Conservation (phyloP, 768 basidiomycete genomes). For the Tubosaeta sp. region DNA sequence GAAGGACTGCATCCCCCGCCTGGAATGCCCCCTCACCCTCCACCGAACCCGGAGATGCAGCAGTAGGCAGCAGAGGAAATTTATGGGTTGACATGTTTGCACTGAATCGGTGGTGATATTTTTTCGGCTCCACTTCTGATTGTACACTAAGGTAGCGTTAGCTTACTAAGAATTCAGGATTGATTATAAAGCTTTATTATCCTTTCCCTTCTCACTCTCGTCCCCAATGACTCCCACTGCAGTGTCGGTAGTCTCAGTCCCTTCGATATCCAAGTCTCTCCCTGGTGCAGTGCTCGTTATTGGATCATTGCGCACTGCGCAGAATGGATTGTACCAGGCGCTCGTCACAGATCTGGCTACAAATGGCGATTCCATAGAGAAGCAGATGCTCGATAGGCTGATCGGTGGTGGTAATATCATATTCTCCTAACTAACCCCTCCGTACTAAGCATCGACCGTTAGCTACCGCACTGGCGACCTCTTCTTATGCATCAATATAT, state of each 20-base stretch:
- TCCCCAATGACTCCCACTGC: slow-evolving; percentile 59
- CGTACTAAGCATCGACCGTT: slow-evolving; percentile 1
- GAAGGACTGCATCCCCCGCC: slow-evolving; percentile 37
- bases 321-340: slow-evolving; percentile 74
- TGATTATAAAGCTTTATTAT: slow-evolving; percentile 17
- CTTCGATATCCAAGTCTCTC: slow-evolving; percentile 10
- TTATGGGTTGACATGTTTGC: background rate
- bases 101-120: slow-evolving; percentile 1
- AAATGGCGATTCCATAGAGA: slow-evolving; percentile 54
- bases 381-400: slow-evolving; percentile 77
- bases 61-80: slow-evolving; percentile 9
- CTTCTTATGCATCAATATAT: slow-evolving; percentile 61
- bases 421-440: background rate
- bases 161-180: slow-evolving; percentile 20
- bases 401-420: slow-evolving; percentile 62
- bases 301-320: slow-evolving; percentile 73
- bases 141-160: background rate
- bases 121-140: background rate
- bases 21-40: slow-evolving; percentile 34
- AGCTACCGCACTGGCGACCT: slow-evolving; percentile 57
- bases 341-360: slow-evolving; percentile 58
- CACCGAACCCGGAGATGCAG: slow-evolving; percentile 32
- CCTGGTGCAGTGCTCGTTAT: slow-evolving; percentile 60
- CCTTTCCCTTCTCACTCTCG: background rate
- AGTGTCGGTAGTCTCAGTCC: slow-evolving; percentile 31